Evolutionary conservation across 225 moss, liverwort and hornwort genomes (phyloP).

Genomic region (Thuidium tamariscinum): DNA sequence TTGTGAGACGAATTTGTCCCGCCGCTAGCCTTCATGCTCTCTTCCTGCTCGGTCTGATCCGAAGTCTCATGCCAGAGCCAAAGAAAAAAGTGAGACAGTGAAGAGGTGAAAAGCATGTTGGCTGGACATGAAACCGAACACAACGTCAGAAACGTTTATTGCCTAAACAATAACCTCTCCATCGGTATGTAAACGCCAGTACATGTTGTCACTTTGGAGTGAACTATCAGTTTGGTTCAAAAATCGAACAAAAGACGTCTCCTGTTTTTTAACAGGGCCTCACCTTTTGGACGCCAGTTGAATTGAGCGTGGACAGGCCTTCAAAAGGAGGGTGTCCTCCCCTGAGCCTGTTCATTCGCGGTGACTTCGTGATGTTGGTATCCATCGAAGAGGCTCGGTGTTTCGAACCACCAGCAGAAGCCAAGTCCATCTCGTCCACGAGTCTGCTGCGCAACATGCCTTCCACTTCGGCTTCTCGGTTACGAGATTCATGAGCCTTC

Average conservation of each 20-base stretch:
- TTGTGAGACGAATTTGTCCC: neutral
- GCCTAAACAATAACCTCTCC: neutral
- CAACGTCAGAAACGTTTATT: neutral
- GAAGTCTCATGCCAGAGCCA: neutral
- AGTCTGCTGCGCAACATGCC: conserved; percentile 16
- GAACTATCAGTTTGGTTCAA: neutral
- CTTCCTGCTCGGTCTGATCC: neutral
- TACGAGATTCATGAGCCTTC: conserved; percentile 45
- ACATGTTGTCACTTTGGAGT: neutral
- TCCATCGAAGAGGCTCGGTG: neutral
- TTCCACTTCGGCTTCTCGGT: conserved; percentile 41
- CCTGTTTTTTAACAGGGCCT: neutral
- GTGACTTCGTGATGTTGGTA: neutral
- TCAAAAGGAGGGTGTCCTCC: conserved; percentile 8
- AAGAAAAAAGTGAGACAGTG: neutral
- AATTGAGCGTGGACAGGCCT: neutral
- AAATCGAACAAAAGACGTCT: neutral
- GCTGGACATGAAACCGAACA: neutral
- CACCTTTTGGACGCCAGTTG: neutral
- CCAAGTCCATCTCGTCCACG: conserved; percentile 33
- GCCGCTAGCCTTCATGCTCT: neutral
- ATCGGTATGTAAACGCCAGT: neutral
- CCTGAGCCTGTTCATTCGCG: conserved; percentile 4
- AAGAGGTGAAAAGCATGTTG: neutral
- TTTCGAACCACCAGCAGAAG: neutral